Conservation (phyloP, 768 basidiomycete genomes). For the Amanita inopinata region DNA sequence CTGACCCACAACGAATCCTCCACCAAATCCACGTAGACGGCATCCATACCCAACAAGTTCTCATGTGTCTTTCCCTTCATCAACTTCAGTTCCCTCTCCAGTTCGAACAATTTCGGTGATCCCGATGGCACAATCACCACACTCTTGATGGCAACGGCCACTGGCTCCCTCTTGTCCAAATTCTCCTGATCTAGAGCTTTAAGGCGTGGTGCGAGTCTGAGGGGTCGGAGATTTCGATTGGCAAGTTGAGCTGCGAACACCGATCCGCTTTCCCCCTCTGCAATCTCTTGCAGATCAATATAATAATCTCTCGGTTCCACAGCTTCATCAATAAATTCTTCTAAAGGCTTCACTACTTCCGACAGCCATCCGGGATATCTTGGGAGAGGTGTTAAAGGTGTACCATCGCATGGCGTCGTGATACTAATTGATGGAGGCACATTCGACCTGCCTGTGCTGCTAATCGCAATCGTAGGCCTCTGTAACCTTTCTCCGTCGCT, state of each 20-base stretch:
- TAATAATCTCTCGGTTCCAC: constrained; percentile 58
- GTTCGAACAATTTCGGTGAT: constrained; percentile 52
- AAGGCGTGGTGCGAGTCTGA: constrained; percentile 29
- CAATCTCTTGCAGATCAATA: constrained; percentile 64
- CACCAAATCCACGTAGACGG: constrained; percentile 55
- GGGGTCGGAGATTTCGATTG: constrained; percentile 20
- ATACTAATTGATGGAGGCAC: constrained; percentile 13
- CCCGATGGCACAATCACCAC: constrained; percentile 50
- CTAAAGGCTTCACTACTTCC: constrained; percentile 46
- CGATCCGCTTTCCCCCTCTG: constrained; percentile 75
- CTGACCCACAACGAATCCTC: constrained; percentile 73
- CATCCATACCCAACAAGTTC: constrained; percentile 59
- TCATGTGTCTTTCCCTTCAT: constrained; percentile 49
- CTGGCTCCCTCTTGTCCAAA: constrained; percentile 22
- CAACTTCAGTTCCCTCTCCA: constrained; percentile 50
- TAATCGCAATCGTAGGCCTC: constrained; percentile 28
- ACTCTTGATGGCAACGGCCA: constrained; percentile 69
- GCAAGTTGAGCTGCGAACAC: constrained; percentile 42
- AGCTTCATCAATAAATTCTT: constrained; percentile 52
- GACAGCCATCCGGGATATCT: constrained; percentile 58
- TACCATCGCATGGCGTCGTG: constrained; percentile 19
- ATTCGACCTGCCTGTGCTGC: constrained; percentile 13
- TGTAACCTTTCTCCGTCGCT: not conserved
- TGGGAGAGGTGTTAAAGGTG: constrained; percentile 34
- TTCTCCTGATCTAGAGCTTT: constrained; percentile 30